Percentiles rank a stretch among this genome's conserved stretches.
Evolutionary conservation across 148 eudicot genomes (phyloP).

Genomic region (Pharnaceum exiguum): DNA sequence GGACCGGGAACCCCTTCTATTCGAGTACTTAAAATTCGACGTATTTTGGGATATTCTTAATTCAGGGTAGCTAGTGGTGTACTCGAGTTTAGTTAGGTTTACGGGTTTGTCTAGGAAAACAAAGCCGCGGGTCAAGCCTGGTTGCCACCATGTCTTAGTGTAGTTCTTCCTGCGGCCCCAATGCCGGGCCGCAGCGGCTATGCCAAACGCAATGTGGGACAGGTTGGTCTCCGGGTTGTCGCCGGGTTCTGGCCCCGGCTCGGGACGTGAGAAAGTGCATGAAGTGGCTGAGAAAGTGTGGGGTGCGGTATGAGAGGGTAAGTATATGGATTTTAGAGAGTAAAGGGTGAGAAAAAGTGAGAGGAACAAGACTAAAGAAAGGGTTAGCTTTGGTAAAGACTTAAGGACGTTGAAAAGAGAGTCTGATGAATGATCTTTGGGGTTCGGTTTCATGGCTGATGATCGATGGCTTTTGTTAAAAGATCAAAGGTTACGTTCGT

Average conservation of each 20-base stretch:
- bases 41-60: conserved; percentile 32
- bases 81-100: background rate
- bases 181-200: conserved; percentile 39
- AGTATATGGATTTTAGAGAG: conserved; percentile 8
- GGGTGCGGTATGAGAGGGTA: background rate
- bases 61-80: conserved; percentile 22
- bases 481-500: background rate
- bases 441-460: conserved; percentile 13
- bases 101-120: conserved; percentile 41
- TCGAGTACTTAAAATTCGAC: conserved; percentile 26
- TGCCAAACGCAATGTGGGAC: conserved; percentile 49
- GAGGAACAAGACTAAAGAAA: conserved; percentile 22
- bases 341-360: conserved; percentile 4
- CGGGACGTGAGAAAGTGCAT: background rate
- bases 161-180: conserved; percentile 45
- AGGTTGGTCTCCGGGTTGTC: conserved; percentile 18
- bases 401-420: background rate
- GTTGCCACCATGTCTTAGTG: conserved; percentile 58
- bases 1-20: conserved; percentile 24
- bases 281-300: background rate
- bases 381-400: conserved; percentile 8
- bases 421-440: background rate
- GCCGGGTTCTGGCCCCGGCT: background rate
- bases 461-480: background rate
- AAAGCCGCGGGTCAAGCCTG: conserved; percentile 40